Evolutionary conservation across 495 filamentous ascomycete species (phyloP).

Genomic region (Xylaria scruposa): DNA sequence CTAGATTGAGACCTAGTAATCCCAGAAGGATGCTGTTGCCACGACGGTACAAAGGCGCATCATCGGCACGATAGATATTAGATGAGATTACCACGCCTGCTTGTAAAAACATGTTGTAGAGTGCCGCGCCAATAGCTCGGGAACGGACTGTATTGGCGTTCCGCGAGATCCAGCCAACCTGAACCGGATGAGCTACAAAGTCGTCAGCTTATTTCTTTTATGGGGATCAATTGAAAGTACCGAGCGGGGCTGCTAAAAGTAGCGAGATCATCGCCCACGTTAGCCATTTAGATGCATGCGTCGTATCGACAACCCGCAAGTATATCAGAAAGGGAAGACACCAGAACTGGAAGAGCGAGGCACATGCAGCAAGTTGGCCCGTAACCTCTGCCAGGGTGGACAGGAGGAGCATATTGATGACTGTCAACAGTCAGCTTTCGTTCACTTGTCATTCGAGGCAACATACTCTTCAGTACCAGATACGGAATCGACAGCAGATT

Average conservation of each 20-base stretch:
- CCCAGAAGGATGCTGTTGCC: constrained; percentile 71
- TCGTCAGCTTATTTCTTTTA: background rate
- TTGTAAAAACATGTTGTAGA: constrained; percentile 83
- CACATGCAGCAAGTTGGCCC: constrained; percentile 56
- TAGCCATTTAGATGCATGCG: constrained; percentile 57
- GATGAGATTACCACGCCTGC: constrained; percentile 62
- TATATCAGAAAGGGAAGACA: constrained; percentile 63
- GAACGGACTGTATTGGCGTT: constrained; percentile 72
- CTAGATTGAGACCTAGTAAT: constrained; percentile 59
- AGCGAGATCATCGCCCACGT: constrained; percentile 63
- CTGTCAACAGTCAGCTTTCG: constrained; percentile 32
- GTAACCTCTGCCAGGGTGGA: constrained; percentile 59
- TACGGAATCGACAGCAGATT: constrained; percentile 58
- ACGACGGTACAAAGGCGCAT: constrained; percentile 69
- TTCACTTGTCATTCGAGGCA: background rate
- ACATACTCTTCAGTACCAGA: constrained; percentile 46
- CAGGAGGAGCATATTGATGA: constrained; percentile 53
- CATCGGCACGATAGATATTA: constrained; percentile 65
- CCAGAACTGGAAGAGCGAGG: constrained; percentile 60
- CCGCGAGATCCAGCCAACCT: constrained; percentile 69
- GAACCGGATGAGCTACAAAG: constrained; percentile 59
- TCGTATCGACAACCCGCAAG: constrained; percentile 54
- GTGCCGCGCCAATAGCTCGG: constrained; percentile 64
- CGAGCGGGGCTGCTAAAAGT: constrained; percentile 62
- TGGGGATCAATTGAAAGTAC: constrained; percentile 42